These are phyloP conservation scores for Cichorium intybus DNA, from an alignment of 140 eudicot genomes.

Conservation along the genomic window DNA sequence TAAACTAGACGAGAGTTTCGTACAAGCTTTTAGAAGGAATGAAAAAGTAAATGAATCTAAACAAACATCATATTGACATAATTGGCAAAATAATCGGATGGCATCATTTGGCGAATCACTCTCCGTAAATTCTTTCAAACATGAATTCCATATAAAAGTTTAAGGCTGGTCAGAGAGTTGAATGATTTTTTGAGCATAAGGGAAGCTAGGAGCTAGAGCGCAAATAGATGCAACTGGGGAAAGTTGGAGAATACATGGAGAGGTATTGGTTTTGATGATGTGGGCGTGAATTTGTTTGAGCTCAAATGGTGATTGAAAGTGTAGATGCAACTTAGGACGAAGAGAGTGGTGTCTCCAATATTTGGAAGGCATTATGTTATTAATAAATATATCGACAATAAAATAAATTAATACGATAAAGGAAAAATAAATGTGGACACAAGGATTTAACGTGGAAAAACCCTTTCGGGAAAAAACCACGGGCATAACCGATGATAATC, in stretches of 20 bases:
- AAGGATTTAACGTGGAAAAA: no score
- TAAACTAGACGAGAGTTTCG: slow-evolving; percentile 22
- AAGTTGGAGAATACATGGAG: slow-evolving; percentile 32
- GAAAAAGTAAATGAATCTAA: slow-evolving; percentile 47
- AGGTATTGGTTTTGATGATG: slow-evolving; percentile 38
- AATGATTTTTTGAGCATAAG: slow-evolving; percentile 47
- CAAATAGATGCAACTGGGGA: slow-evolving; percentile 53
- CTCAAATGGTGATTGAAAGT: slow-evolving; percentile 49
- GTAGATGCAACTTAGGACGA: no score
- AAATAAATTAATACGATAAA: no score
- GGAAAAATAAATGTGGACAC: no score
- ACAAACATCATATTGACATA: slow-evolving; percentile 29
- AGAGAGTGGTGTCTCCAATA: no score
- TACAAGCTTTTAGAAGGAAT: slow-evolving; percentile 46
- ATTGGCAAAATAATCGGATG: slow-evolving; percentile 27
- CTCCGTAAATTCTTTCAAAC: slow-evolving; percentile 47
- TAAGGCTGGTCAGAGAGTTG: slow-evolving; percentile 20
- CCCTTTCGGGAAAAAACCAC: no score
- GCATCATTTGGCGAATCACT: slow-evolving; percentile 51
- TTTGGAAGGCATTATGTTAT: no score
- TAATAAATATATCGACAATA: no score
- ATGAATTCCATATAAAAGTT: slow-evolving; percentile 44
- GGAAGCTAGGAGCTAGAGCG: slow-evolving; percentile 51
- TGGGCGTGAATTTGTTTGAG: slow-evolving; percentile 54
- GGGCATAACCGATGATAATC: no score